Evolutionary conservation across 176 grass and related monocot species (phyloP), one percentile per base, ranked within the genome.

Genomic region (Poa annua): DNA sequence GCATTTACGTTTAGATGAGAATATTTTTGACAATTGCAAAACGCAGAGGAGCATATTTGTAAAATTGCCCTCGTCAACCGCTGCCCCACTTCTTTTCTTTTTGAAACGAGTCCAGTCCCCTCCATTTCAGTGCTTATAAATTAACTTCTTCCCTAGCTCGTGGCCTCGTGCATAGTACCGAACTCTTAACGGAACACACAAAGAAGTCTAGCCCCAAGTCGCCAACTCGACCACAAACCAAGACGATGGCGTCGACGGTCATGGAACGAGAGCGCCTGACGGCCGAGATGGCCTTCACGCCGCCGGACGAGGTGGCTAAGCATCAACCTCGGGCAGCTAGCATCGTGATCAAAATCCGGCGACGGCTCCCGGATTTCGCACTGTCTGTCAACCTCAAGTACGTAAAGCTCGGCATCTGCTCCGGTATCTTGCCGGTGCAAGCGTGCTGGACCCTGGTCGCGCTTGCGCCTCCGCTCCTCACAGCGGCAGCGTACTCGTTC

Each of bases 331-430:
- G 61, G 61, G 14, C 14, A 14, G 26, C 26, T 17, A 64, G 29
- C 61, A 17, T 64, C 29, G 61, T 64, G 14, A 64, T 64, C 61
- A 34, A 64, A 34, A 64, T 64, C 61, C 12, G 61, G 26, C 61
- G 61, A 15, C 26, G 61, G 61, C 61, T 64, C 26, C 61, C 61
- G 14, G 61, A 64, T 26, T 34, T 64, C 14, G 29, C 61, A 17
- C 26, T 14, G 61, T 64, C 61, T 2, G 29, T 64, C 61, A 64
- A 64, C 61, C 61, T 64, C 61, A 64, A 64, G 61, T 64, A 64
- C 26, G 61, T 64, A 4, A 64, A 64, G 61, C 61, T 64, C 61
- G 61, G 61, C 29, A 64, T 64, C 61, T 64, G 61, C 61, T 64
- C 61, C 26, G 61, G 61, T 15, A 64, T 64, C 26, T 64, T 34